Evolutionary conservation across 2,329 filamentous ascomycete species (phyloP).

Genomic region (Conoideocrella luteorostrata): DNA sequence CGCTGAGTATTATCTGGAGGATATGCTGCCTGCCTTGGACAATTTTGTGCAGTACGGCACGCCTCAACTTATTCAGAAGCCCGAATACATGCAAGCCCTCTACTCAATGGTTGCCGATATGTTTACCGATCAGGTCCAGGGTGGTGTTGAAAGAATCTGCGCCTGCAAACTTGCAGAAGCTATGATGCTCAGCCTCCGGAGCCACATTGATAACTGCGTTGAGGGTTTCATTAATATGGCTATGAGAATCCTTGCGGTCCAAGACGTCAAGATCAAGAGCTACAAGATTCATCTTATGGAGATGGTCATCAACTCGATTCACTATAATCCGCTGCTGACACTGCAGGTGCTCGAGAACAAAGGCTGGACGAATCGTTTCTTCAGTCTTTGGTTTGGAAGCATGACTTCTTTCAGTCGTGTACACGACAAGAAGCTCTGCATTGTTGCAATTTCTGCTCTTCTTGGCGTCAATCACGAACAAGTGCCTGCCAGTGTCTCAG

Average conservation of each 20-base stretch:
- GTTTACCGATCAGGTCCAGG: slow-evolving; percentile 86
- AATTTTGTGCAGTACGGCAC: slow-evolving; percentile 96
- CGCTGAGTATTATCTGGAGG: slow-evolving; percentile 93
- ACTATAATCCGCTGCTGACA: slow-evolving; percentile 87
- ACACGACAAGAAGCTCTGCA: slow-evolving; percentile 97
- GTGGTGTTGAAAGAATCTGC: slow-evolving; percentile 90
- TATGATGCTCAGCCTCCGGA: slow-evolving; percentile 91
- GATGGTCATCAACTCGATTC: slow-evolving; percentile 96
- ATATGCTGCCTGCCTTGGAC: slow-evolving; percentile 96
- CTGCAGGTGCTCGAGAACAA: slow-evolving; percentile 85
- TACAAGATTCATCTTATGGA: slow-evolving; percentile 97
- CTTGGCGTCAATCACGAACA: slow-evolving; percentile 73
- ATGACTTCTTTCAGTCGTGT: slow-evolving; percentile 91
- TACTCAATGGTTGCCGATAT: slow-evolving; percentile 94
- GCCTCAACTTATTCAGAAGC: slow-evolving; percentile 72
- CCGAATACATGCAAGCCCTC: slow-evolving; percentile 78
- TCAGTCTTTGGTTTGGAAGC: slow-evolving; percentile 94
- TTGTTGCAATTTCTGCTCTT: slow-evolving; percentile 83
- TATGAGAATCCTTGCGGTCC: slow-evolving; percentile 71
- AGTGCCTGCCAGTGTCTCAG: slow-evolving; percentile 86
- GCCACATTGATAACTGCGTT: slow-evolving; percentile 81
- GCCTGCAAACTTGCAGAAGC: slow-evolving; percentile 96
- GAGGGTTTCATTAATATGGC: slow-evolving; percentile 83
- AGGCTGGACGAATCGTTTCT: slow-evolving; percentile 97
- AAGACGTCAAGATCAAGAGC: slow-evolving; percentile 81